Evolutionary conservation across 768 basidiomycete species (phyloP).

Genomic region (Glaciozyma antarctica): DNA sequence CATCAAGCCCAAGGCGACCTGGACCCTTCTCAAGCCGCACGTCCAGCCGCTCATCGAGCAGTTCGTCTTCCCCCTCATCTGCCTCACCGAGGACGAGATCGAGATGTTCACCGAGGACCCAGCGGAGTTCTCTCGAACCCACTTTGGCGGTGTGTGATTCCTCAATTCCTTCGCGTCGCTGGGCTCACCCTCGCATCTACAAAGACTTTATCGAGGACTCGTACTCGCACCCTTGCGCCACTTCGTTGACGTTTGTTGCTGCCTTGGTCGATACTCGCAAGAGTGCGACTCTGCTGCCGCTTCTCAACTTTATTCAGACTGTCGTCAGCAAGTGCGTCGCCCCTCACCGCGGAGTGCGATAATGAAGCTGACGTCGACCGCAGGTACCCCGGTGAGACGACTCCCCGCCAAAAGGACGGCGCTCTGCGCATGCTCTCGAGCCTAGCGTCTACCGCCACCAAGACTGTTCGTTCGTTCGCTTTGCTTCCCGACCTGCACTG

Average conservation of each 20-base stretch:
- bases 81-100: constrained; percentile 59
- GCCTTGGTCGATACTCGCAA: constrained; percentile 68
- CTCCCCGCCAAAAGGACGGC: constrained; percentile 62
- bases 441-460: constrained; percentile 69
- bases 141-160: constrained; percentile 52
- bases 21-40: constrained; percentile 77
- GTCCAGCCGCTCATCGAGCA: constrained; percentile 63
- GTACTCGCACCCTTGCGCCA: constrained; percentile 64
- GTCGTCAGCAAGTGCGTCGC: constrained; percentile 50
- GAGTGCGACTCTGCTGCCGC: constrained; percentile 69
- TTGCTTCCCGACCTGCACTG: no score
- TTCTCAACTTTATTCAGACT: constrained; percentile 65
- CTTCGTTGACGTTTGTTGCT: constrained; percentile 64
- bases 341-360: neutral
- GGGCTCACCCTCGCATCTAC: neutral
- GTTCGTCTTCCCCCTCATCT: constrained; percentile 79
- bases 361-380: neutral
- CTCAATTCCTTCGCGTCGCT: neutral
- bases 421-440: constrained; percentile 73
- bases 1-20: constrained; percentile 87
- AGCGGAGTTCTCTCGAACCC: constrained; percentile 66
- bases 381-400: constrained; percentile 32
- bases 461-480: constrained; percentile 48
- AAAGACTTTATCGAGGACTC: constrained; percentile 73
- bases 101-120: constrained; percentile 73